These are phyloP conservation scores for Thuidium tamariscinum DNA, from an alignment of 225 moss, liverwort and hornwort species.

Conservation along the genomic window DNA sequence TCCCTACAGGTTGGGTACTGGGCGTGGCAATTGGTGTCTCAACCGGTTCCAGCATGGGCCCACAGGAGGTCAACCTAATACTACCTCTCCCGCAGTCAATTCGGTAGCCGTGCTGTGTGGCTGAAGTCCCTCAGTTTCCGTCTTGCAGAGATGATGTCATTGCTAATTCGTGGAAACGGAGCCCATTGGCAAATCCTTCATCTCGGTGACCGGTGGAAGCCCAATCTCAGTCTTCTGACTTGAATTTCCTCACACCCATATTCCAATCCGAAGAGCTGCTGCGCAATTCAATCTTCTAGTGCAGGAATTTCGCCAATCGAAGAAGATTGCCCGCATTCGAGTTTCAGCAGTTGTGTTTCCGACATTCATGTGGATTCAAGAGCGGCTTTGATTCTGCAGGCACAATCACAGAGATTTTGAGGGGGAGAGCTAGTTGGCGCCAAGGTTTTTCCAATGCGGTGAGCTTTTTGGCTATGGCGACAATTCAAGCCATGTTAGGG, in stretches of 20 bases:
- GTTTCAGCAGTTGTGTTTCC: not conserved
- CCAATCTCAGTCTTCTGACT: not conserved
- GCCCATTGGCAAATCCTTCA: not conserved
- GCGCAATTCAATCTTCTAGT: not conserved
- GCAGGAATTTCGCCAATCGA: not conserved
- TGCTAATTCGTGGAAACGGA: not conserved
- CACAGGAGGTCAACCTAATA: not conserved
- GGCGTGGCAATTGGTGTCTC: too few relatives aligned
- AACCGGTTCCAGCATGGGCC: too few relatives aligned
- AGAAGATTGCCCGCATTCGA: not conserved
- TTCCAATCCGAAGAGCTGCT: not conserved
- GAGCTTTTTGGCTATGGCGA: constrained; percentile 17
- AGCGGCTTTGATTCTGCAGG: not conserved
- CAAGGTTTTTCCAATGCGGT: not conserved
- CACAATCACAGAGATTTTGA: not conserved
- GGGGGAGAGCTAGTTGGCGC: not conserved
- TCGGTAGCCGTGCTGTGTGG: not conserved
- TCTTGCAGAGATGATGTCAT: not conserved
- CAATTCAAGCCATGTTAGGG: constrained; percentile 22
- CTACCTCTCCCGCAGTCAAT: not conserved
- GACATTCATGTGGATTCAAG: not conserved
- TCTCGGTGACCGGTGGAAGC: not conserved
- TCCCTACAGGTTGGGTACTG: too few relatives aligned
- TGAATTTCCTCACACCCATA: not conserved
- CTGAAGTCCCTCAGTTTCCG: not conserved